Percentiles rank a stretch among this genome's conserved stretches.
These are phyloP conservation scores for Thymus quinquecostatus DNA, from an alignment of 257 asterid species.

Conservation along the genomic window DNA sequence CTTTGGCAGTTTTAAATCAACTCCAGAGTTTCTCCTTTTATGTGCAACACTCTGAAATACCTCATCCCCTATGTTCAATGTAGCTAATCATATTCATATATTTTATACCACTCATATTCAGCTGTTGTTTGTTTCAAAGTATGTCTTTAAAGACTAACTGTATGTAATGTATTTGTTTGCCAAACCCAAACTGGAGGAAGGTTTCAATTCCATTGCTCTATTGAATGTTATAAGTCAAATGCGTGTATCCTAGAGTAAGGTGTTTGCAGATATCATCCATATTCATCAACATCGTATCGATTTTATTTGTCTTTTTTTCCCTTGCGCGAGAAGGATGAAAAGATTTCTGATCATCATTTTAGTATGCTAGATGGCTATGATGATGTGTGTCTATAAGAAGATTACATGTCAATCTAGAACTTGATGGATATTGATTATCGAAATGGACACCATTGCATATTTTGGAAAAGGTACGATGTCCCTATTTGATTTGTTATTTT, in stretches of 20 bases:
- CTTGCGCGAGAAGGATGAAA: conserved; percentile 4
- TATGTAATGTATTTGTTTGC: conserved; percentile 5
- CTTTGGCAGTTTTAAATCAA: neutral
- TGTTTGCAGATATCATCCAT: conserved; percentile 18
- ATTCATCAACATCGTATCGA: conserved; percentile 22
- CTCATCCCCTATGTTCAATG: conserved; percentile 4
- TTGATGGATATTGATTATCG: conserved; percentile 18
- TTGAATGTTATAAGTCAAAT: neutral
- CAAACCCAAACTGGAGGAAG: neutral
- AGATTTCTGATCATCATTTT: conserved; percentile 1
- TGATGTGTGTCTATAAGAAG: neutral
- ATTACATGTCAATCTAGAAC: conserved; percentile 15
- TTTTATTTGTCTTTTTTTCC: neutral
- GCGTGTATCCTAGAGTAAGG: neutral
- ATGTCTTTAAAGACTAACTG: conserved; percentile 20
- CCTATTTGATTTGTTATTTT: neutral
- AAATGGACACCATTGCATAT: conserved; percentile 11
- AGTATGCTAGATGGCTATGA: conserved; percentile 18
- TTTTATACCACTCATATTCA: conserved; percentile 11
- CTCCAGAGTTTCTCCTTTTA: conserved; percentile 9
- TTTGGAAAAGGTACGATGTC: conserved; percentile 13
- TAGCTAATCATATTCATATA: conserved; percentile 15
- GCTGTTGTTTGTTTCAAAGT: conserved; percentile 19
- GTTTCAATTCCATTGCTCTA: conserved; percentile 22
- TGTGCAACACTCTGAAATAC: conserved; percentile 14